phyloP scores from a whole-genome alignment of 1,284 basidiomycete genomes.

The Porogramme epimiltina region DNA sequence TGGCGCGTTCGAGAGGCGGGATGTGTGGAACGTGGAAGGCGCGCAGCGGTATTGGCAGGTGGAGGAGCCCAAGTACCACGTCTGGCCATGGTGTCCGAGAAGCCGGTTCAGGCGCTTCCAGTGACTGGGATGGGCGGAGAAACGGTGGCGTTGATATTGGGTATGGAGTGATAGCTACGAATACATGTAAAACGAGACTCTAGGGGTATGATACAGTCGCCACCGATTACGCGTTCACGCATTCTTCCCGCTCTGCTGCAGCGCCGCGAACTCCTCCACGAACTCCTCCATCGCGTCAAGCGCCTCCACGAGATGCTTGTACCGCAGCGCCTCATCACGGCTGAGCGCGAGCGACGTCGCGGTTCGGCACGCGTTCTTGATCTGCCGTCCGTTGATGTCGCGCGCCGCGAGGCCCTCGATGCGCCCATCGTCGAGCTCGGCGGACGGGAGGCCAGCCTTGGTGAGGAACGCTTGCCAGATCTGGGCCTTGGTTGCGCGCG shows the following conservation, averaged over 20 bases:
- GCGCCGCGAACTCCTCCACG: slow-evolving; percentile 10
- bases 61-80: no score
- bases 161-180: no score
- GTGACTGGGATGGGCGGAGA: no score
- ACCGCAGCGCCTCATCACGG: slow-evolving; percentile 43
- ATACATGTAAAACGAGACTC: no score
- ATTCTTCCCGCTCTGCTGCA: background rate
- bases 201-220: no score
- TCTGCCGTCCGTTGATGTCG: slow-evolving; percentile 60
- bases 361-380: slow-evolving; percentile 64
- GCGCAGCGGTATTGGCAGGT: no score
- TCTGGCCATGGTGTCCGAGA: no score
- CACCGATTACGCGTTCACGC: background rate
- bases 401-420: slow-evolving; percentile 46
- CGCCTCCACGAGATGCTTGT: slow-evolving; percentile 53
- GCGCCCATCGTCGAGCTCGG: slow-evolving; percentile 39
- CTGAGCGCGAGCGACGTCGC: slow-evolving; percentile 57
- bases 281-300: slow-evolving; percentile 43
- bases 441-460: slow-evolving; percentile 30
- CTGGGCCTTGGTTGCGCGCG: slow-evolving; percentile 46
- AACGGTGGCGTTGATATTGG: no score
- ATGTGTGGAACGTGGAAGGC: no score
- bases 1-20: no score
- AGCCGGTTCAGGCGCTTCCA: no score
- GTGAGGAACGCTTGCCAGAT: slow-evolving; percentile 58